Evolutionary conservation across 1,139 yeast genomes (phyloP), one percentile per base, ranked within the genome.

Genomic region (Pichia sp.): DNA sequence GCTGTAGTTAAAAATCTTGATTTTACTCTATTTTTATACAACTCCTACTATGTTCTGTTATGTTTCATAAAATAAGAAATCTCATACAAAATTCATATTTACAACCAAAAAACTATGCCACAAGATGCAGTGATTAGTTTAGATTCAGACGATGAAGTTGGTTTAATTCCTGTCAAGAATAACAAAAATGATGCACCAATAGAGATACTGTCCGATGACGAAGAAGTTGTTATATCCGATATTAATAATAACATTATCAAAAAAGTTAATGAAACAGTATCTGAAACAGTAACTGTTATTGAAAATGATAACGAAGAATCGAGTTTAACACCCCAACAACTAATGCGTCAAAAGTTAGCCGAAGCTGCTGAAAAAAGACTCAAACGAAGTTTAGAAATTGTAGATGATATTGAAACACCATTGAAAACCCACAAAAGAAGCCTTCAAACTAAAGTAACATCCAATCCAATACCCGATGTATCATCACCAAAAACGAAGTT

Each of bases 341-440:
- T 44, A 4, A 41, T 53, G 51, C 52, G 60, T 27, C 53, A 50
- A 18, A 28, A 53, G 37, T 27, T 53, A 37, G 60, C 58, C 1
- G 51, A 46, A 5, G 62, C 63, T 18, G 63, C 62, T 3, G 57
- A 56, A 37, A 43, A 42, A 37, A 42, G 62, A 34, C 7, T 51
- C 30, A 53, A 51, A 34, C 18, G 34, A 5, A 31, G 10, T 10
- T 29, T n/a, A 10, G 30, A 40, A 29, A 5, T 29, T n/a, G n/a
- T 30, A 27, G 30, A 32, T 9, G 28, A 34, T 31, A 11, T 27
- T 7, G 33, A 39, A n/a, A 11, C 2, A 10, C 11, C 2, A 10
- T 18, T 18, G 18, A 18, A 18, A 18, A 18, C 18, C 18, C 18
- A 18, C 18, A 18, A 18, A 18, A 18, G 18, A 18, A 18, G 18